Evolutionary conservation across 768 basidiomycete genomes (phyloP), one percentile per base, ranked within the genome.

Genomic region (Xerocomellus chrysenteron): DNA sequence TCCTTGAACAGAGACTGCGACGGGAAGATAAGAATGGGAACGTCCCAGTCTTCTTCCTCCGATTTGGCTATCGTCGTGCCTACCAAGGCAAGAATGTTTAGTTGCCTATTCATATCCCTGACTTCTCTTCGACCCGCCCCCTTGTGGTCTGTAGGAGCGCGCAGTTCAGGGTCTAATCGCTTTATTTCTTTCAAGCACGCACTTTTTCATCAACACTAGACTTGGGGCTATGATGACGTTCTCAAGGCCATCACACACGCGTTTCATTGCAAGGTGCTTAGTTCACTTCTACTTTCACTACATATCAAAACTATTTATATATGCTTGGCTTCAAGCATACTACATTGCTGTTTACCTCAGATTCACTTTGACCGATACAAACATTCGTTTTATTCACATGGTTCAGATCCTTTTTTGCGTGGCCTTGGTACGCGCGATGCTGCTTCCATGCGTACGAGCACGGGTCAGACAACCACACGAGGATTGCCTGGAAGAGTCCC

Each of bases 191-290:
- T 58, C 75, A 0, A 74, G 78, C 5, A 86, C 86, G 0, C 77
- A 83, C 52, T 97, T 98, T 74, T 98, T 90, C 74, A 78, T 99
- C 55, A 95, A 97, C 66, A 68, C 83, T 99, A 96, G 96, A 96
- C 94, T 0, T 95, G 90, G 87, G 96, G 96, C 1, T 98, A 97
- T 68, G 96, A 99, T 71, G 91, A 94, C 54, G 75, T 95, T 14
- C 75, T 97, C 30, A 91, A 92, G 65, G 90, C 80, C 0, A 74
- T 98, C 9, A 80, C 88, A 3, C 73, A 77, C 3, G 75, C 78
- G 1, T 98, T 96, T 64, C 77, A 82, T 35, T 75, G 79, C 51
- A 78, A 82, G 74, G 90, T 88, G 60, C n/a, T n/a, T 28, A 3
- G 0, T 44, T 51, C 13, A 10, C 9, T 47, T 49, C 9, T 30